Evolutionary conservation across 2,329 filamentous ascomycete species (phyloP).

Genomic region (Penicillium hordei): DNA sequence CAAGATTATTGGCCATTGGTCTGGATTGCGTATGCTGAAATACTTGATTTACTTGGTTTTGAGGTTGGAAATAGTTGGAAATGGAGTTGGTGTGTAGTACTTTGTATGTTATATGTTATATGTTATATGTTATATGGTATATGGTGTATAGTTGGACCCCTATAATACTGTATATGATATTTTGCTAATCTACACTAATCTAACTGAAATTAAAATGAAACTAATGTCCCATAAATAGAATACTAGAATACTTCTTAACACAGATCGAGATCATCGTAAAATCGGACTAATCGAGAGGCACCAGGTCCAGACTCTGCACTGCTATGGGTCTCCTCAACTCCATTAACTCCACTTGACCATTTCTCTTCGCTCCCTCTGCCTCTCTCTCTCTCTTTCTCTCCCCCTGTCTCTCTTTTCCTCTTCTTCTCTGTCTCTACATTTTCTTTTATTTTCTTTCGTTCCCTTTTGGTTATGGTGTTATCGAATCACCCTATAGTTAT

Average conservation of each 20-base stretch:
- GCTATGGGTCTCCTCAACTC: background rate
- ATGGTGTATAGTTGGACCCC: background rate
- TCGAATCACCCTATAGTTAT: background rate
- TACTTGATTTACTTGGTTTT: background rate
- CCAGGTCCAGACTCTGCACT: conserved; percentile 5
- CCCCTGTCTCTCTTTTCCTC: background rate
- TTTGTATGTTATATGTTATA: background rate
- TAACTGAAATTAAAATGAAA: background rate
- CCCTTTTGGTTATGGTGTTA: conserved; percentile 1
- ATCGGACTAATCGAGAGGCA: background rate
- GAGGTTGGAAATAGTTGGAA: background rate
- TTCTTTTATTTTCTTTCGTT: background rate
- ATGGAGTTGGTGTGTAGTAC: background rate
- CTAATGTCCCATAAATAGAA: background rate
- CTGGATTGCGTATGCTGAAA: background rate
- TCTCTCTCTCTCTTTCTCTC: background rate
- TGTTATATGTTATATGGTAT: background rate
- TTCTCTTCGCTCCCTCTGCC: background rate
- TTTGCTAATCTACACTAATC: background rate
- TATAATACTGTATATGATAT: background rate
- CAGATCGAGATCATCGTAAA: background rate
- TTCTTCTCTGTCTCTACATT: background rate
- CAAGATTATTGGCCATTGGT: background rate
- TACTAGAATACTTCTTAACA: background rate
- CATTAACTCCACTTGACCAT: conserved; percentile 12